Base-by-base conservation (phyloP, 1,139 yeast species). In the Schizosaccharomyces versatilis region DNA sequence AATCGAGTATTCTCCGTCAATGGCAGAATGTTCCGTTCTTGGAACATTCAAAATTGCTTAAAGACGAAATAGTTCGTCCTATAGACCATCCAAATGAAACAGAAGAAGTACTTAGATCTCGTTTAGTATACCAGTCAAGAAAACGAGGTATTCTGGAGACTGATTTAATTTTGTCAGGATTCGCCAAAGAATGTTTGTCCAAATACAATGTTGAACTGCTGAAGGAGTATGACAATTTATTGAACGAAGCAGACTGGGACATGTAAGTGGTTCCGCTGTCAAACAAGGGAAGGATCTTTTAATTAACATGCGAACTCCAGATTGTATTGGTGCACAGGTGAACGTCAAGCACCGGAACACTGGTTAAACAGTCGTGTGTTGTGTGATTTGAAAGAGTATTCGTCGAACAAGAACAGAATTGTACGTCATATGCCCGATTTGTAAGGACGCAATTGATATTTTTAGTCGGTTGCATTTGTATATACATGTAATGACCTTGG, bases 221-320 rank as follows among this genome's bases (percentile, higher is more conserved):
- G 60, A 81, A 80, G 56, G 97, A 90, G 68, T 90, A 84, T 67
- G 97, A 90, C 65, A 67, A 74, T 15, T 41, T 59, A 36, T 73
- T 90, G 65, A 95, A 93, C 66, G 95, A 88, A 68, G 78, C 90
- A 14, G 99, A 90, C 67, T 93, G 98, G 98, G 98, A 90, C 66
- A 88, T 90, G 60, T 93, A 85, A 49, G 52, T 17, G 15, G 8
- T 15, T 9, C n/a, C n/a, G 8, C 14, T 14, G n/a, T n/a, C 1
- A 14, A 14, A 6, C 14, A 12, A 17, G 17, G n/a, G 2, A 17
- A 2, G 9, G 12, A n/a, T 32, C 3, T 49, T 6, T 17, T 49
- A n/a, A 38, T n/a, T 3, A 2, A 14, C 40, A 9, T 36, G 9
- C 36, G 1, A 17, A 32, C 12, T 49, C 15, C 41, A 49, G 52